Evolutionary conservation across 2,329 filamentous ascomycete genomes (phyloP).

Genomic region (Cercospora citrullina): DNA sequence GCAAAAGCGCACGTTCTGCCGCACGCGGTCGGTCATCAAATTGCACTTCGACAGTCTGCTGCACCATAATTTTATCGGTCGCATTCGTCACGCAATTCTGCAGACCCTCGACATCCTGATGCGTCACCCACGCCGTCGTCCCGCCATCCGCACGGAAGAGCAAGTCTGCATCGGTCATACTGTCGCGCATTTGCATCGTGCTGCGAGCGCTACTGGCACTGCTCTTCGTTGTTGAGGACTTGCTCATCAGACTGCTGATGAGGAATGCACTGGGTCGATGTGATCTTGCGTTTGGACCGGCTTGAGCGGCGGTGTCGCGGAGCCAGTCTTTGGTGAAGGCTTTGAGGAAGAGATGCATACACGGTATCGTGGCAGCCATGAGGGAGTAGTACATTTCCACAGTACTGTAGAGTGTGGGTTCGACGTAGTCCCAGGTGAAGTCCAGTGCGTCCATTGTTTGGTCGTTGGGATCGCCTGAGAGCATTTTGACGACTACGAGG

Average conservation of each 20-base stretch:
- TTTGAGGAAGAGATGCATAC: conserved; percentile 24
- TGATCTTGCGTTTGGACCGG: conserved; percentile 13
- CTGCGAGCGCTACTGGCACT: not conserved
- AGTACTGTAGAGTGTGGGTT: conserved; percentile 15
- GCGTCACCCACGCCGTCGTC: conserved; percentile 15
- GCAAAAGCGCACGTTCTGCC: conserved; percentile 11
- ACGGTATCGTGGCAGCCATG: conserved; percentile 25
- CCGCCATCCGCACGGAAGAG: conserved; percentile 9
- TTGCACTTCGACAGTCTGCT: conserved; percentile 24
- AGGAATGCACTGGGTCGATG: conserved; percentile 7
- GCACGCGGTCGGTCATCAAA: conserved; percentile 16
- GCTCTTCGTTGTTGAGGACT: conserved; percentile 16
- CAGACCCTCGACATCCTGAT: conserved; percentile 15
- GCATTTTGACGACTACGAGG: conserved; percentile 18
- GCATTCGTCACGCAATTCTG: conserved; percentile 14
- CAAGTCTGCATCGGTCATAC: conserved; percentile 13
- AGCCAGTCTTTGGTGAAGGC: conserved; percentile 22
- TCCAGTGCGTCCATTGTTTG: conserved; percentile 6
- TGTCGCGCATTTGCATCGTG: conserved; percentile 10
- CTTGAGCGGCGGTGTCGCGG: conserved; percentile 18
- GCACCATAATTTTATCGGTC: conserved; percentile 23
- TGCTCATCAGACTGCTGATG: conserved; percentile 1
- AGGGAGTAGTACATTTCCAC: conserved; percentile 24
- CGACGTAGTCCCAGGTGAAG: conserved; percentile 18
- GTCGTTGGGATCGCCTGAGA: not conserved